phyloP scores from a whole-genome alignment of 1,284 basidiomycete species.

The Sporisorium scitamineum region DNA sequence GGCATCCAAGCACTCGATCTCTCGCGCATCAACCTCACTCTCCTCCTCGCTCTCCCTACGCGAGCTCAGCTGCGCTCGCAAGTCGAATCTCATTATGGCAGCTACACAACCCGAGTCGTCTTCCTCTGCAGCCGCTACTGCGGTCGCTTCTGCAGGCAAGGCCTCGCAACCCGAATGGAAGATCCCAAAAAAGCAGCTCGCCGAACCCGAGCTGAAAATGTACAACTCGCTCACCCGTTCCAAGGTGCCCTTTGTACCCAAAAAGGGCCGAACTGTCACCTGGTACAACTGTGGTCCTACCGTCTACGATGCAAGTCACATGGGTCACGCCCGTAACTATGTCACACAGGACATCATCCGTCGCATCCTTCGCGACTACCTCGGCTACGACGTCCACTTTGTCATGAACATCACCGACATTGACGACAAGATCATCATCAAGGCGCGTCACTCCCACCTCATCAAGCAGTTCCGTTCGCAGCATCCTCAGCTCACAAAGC shows the following conservation, averaged over 20 bases:
- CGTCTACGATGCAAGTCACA: conserved; percentile 97
- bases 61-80: conserved; percentile 39
- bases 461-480: conserved; percentile 71
- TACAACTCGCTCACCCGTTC: conserved; percentile 94
- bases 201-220: conserved; percentile 76
- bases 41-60: background rate
- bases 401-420: conserved; percentile 99
- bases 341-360: conserved; percentile 96
- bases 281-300: conserved; percentile 99
- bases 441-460: conserved; percentile 71
- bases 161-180: conserved; percentile 47
- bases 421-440: conserved; percentile 88
- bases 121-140: conserved; percentile 10
- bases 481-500: conserved; percentile 49
- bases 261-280: conserved; percentile 85
- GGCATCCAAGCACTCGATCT: background rate
- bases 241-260: conserved; percentile 82
- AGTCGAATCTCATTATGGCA: conserved; percentile 43
- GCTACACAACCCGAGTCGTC: conserved; percentile 37
- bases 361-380: conserved; percentile 93
- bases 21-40: no score
- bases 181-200: conserved; percentile 35
- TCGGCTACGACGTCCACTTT: conserved; percentile 96
- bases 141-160: conserved; percentile 20
- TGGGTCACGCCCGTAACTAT: conserved; percentile 99